Evolutionary conservation across 1,284 basidiomycete genomes (phyloP), one percentile per base, ranked within the genome.

Genomic region (Ganoderma sp.): DNA sequence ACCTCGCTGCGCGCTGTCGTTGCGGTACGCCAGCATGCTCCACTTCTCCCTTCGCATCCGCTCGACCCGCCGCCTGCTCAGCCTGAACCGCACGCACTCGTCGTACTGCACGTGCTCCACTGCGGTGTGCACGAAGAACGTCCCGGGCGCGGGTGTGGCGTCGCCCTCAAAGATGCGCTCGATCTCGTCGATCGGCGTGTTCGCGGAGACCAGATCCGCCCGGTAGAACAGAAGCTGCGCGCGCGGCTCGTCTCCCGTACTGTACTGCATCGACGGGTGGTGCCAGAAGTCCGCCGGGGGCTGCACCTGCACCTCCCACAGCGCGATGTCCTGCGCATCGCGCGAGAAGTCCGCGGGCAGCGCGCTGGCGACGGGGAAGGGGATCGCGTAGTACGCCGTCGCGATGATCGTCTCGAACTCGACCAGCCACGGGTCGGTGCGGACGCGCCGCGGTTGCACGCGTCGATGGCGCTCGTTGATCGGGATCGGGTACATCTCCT

Each of bases 331-430:
- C 1, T 25, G 25, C 6, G 61, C 39, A 22, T 54, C 61, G 41
- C 19, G 65, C 22, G 42, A 34, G 41, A 61, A 50, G 52, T 19
- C 22, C 22, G 48, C 22, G 48, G 48, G 48, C n/a, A 52, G 48
- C 34, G 43, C 7, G 52, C 28, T 43, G 8, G 75, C 58, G 6
- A 81, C 41, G 5, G 78, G 73, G 69, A 81, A 82, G 15, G 79
- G 78, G 10, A 80, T 58, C 1, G 73, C 78, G 15, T 75, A 70
- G 43, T 73, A 71, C 2, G 74, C 74, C 1, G 72, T 65, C 14
- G 76, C 76, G 42, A 81, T 61, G 17, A 81, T 77, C 37, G 61
- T 73, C 67, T 80, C 77, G 37, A 80, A 63, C 65, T 81, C 81
- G 12, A 74, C 66, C 19, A 71, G 73, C 79, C 79, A 81, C 0